Evolutionary conservation across 169 alveolate species (phyloP).

Genomic region (Cryptosporidium tyzzeri): DNA sequence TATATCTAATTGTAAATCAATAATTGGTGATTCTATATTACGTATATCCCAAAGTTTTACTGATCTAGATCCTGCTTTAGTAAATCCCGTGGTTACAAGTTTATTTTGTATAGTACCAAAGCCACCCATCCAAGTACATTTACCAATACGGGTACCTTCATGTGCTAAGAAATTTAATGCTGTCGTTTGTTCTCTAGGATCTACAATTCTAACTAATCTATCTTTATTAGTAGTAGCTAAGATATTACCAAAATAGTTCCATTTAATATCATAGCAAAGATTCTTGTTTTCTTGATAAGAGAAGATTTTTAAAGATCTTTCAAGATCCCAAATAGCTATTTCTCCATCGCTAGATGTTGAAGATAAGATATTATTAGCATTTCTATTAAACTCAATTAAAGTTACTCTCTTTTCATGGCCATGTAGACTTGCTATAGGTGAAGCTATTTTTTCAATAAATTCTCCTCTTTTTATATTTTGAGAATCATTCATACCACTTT

Average conservation of each 20-base stretch:
- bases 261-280: conserved; percentile 59
- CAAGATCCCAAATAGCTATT: conserved; percentile 62
- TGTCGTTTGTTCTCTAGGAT: conserved; percentile 50
- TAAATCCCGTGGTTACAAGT: conserved; percentile 60
- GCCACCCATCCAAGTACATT: conserved; percentile 71
- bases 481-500: conserved; percentile 43
- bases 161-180: conserved; percentile 42
- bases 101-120: conserved; percentile 56
- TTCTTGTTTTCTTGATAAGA: conserved; percentile 40
- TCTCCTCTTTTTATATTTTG: conserved; percentile 61
- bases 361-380: conserved; percentile 48
- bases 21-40: conserved; percentile 16
- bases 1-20: conserved; percentile 44
- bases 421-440: conserved; percentile 45
- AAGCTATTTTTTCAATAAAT: conserved; percentile 24
- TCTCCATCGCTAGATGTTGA: conserved; percentile 54
- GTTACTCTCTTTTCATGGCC: conserved; percentile 72
- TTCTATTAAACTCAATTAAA: conserved; percentile 47
- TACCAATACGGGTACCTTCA: conserved; percentile 75
- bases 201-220: conserved; percentile 39
- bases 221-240: conserved; percentile 58
- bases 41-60: conserved; percentile 67
- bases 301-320: conserved; percentile 35
- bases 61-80: conserved; percentile 63
- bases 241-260: conserved; percentile 60